Evolutionary conservation across 345 rosid genomes (phyloP), one percentile per base, ranked within the genome.

Genomic region (Laguncularia racemosa): DNA sequence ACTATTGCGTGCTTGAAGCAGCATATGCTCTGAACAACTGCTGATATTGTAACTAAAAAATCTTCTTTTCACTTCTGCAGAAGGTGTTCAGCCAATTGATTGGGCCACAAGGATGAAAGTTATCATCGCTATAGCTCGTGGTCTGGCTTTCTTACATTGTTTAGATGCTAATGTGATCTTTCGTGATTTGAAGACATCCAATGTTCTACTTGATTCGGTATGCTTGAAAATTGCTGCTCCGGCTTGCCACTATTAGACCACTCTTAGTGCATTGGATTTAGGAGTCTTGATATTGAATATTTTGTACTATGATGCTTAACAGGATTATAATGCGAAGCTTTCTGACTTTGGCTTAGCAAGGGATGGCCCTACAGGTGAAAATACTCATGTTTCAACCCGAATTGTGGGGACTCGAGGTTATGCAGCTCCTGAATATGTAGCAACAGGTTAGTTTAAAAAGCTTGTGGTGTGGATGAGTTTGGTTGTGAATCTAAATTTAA

Each of bases 261-360:
- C 7, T 15, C 23, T 50, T 50, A 14, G 19, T 50, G 53, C 1
- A 23, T 23, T 3, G 28, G 28, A 23, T 23, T 23, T 23, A 23
- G 28, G 1, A 23, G 4, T 23, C 10, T 50, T 50, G n/a, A 3
- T 16, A 18, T 6, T 16, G 18, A 50, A n/a, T 14, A 50, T 50
- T 48, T 16, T 17, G 33, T 69, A 52, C 67, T 58, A 45, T n/a
- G 46, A 14, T 53, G 20, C 4, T 20, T 20, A 19, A 44, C 68
- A 91, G 97, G 95, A 75, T 33, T 88, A 71, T 61, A 82, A 77
- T 50, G 84, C 92, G 3, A 85, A 76, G 73, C 92, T 91, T 69
- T 88, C 98, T 33, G 98, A 91, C 68, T 91, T 91, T 72, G 98
- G 98, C 50, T 77, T 91, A 57, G 98, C 96, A 52, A 79, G 89